Conservation (phyloP, 768 basidiomycete genomes). For the Trametes meyenii region DNA sequence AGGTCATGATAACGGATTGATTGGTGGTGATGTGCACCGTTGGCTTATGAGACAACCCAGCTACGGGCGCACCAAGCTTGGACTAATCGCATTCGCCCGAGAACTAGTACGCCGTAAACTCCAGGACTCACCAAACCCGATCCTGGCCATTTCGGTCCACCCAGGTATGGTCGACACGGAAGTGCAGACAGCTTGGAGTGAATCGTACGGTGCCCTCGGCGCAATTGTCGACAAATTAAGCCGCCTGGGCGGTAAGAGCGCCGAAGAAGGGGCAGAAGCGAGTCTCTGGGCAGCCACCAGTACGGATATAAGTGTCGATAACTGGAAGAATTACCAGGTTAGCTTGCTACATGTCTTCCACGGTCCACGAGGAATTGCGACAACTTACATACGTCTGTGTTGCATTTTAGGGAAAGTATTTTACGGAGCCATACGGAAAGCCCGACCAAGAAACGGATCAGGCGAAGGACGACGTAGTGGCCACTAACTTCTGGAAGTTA, state of each 20-base stretch:
- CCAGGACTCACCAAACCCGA: constrained; percentile 21
- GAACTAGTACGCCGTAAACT: constrained; percentile 30
- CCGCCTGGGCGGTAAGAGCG: constrained; percentile 29
- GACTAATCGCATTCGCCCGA: constrained; percentile 30
- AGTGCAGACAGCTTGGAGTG: constrained; percentile 29
- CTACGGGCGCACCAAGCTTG: constrained; percentile 34
- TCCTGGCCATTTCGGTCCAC: constrained; percentile 33
- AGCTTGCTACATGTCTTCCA: background rate
- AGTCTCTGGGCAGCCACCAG: constrained; percentile 34
- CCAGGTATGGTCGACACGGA: constrained; percentile 36
- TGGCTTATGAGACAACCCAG: background rate
- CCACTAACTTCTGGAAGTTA: constrained; percentile 30
- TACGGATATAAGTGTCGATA: constrained; percentile 31
- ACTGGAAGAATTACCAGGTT: constrained; percentile 35
- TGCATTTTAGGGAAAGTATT: constrained; percentile 31
- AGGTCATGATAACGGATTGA: background rate
- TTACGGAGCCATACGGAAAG: constrained; percentile 31
- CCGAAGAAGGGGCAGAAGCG: constrained; percentile 35
- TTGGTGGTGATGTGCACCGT: background rate
- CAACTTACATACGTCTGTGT: background rate
- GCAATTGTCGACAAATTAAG: constrained; percentile 27
- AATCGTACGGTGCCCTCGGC: constrained; percentile 31
- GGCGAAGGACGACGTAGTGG: constrained; percentile 26
- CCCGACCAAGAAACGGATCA: constrained; percentile 29
- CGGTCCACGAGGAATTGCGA: background rate